Percentiles rank a stretch among this genome's conserved stretches.
phyloP scores from a whole-genome alignment of 306 rosid species.

The Fagus sylvatica region DNA sequence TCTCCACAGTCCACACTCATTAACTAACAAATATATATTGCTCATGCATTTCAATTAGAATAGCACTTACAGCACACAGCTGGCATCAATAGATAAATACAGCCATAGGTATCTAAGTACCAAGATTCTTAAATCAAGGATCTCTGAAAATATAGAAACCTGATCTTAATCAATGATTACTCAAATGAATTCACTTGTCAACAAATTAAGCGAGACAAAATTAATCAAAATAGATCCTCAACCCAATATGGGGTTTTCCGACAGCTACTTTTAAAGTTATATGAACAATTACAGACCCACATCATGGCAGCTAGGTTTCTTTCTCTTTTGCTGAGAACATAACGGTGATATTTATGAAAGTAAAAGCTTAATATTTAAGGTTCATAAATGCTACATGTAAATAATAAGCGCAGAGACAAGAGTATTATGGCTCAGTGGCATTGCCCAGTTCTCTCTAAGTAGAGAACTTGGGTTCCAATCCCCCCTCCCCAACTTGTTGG shows the following conservation, averaged over 20 bases:
- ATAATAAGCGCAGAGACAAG: no score
- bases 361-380: not conserved
- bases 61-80: not conserved
- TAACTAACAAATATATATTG: not conserved
- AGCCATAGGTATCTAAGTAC: not conserved
- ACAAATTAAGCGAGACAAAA: not conserved
- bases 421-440: no score
- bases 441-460: no score
- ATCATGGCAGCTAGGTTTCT: not conserved
- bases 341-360: not conserved
- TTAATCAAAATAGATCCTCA: not conserved
- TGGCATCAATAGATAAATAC: not conserved
- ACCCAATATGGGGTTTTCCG: not conserved
- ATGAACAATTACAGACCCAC: not conserved
- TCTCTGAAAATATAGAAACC: not conserved
- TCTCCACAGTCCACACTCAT: not conserved
- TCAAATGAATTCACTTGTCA: not conserved
- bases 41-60: not conserved
- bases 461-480: no score
- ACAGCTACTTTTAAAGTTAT: not conserved
- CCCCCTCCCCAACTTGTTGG: no score
- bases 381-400: not conserved
- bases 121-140: not conserved
- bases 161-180: not conserved
- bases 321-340: not conserved